Evolutionary conservation across 257 asterid species (phyloP).

Genomic region (Fraxinus pennsylvanica): DNA sequence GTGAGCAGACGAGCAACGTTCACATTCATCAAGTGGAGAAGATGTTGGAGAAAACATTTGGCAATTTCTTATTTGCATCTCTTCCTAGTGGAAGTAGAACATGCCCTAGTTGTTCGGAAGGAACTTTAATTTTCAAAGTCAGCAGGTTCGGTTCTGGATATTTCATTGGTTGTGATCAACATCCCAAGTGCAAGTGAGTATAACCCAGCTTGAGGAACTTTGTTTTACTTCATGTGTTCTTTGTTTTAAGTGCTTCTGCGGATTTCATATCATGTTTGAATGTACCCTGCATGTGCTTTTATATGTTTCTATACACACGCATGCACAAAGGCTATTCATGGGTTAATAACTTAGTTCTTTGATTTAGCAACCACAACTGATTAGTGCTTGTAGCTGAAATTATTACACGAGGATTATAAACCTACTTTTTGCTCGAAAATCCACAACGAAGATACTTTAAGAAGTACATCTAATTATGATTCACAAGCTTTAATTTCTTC

Average conservation of each 20-base stretch:
- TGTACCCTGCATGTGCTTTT: not conserved
- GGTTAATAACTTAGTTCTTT: not conserved
- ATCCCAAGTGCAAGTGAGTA: slow-evolving; percentile 94
- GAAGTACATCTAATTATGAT: not conserved
- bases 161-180: slow-evolving; percentile 92
- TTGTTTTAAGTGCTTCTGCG: not conserved
- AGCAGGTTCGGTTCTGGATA: slow-evolving; percentile 91
- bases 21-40: slow-evolving; percentile 92
- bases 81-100: slow-evolving; percentile 64
- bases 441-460: not conserved
- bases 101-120: slow-evolving; percentile 82
- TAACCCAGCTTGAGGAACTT: slow-evolving; percentile 8
- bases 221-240: not conserved
- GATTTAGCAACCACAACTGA: not conserved
- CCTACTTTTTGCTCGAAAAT: not conserved
- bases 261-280: slow-evolving; percentile 1
- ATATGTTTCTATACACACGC: not conserved
- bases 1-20: slow-evolving; percentile 57
- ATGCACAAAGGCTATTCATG: not conserved
- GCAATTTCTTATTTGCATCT: slow-evolving; percentile 70
- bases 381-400: not conserved
- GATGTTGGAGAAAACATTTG: slow-evolving; percentile 84
- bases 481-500: not conserved
- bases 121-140: slow-evolving; percentile 82
- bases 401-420: not conserved